Percentiles rank a stretch among this genome's conserved stretches.
These are phyloP conservation scores for Entomophthora muscae DNA, from an alignment of 371 early-diverging fungal genomes.

Conservation along the genomic window DNA sequence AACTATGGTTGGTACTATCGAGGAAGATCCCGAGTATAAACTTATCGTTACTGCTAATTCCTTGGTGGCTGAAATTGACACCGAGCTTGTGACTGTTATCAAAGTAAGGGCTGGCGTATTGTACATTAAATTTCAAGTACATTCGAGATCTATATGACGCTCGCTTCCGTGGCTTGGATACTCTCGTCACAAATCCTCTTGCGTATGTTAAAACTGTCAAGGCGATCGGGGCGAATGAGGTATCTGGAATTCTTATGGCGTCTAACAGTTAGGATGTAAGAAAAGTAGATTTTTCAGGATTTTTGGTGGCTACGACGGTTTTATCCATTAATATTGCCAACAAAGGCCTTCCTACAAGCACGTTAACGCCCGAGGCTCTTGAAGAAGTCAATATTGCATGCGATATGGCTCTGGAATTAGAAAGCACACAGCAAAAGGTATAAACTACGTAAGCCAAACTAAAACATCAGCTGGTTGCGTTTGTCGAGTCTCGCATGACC, in stretches of 20 bases:
- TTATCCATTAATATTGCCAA: constrained; percentile 3
- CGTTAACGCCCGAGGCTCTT: constrained; percentile 25
- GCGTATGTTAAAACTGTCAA: constrained; percentile 82
- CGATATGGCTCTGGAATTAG: constrained; percentile 57
- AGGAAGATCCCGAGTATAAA: constrained; percentile 74
- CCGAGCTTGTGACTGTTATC: constrained; percentile 69
- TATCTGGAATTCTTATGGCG: constrained; percentile 7
- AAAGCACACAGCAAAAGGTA: constrained; percentile 41
- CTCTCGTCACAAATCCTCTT: constrained; percentile 63
- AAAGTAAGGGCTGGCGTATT: constrained; percentile 28
- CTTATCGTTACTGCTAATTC: constrained; percentile 77
- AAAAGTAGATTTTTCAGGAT: constrained; percentile 12
- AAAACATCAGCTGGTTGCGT: constrained; percentile 64
- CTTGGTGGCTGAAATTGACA: constrained; percentile 68
- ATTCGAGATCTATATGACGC: constrained; percentile 75
- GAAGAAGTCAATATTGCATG: constrained; percentile 58
- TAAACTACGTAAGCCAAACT: constrained; percentile 41
- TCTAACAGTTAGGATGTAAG: not conserved
- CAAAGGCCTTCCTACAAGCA: not conserved
- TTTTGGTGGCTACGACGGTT: constrained; percentile 1
- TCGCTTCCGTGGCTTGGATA: constrained; percentile 82
- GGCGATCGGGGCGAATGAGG: constrained; percentile 55
- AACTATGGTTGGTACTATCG: constrained; percentile 25
- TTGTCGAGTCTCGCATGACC: constrained; percentile 82
- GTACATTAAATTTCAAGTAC: constrained; percentile 34